Percentiles rank a stretch among this genome's conserved stretches.
Conservation (phyloP, 805 yeast genomes). For the Lipomyces lipofer region DNA sequence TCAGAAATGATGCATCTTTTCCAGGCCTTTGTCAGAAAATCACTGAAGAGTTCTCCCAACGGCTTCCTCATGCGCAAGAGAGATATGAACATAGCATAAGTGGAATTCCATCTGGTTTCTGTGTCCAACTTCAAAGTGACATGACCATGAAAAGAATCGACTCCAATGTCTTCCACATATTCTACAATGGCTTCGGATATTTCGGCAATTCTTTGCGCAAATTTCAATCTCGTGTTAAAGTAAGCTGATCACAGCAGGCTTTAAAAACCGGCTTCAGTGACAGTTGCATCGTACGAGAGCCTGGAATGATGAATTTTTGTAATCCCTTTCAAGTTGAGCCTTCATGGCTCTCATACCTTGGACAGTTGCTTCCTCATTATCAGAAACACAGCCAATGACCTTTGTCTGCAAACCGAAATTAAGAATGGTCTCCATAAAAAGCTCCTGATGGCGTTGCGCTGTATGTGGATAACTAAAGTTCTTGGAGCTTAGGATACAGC, state of each 20-base stretch:
- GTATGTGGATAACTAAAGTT: not conserved
- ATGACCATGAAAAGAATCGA: not conserved
- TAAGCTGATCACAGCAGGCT: constrained; percentile 1
- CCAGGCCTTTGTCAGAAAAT: not conserved
- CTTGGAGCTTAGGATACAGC: not conserved
- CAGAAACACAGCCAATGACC: constrained; percentile 1
- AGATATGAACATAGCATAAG: constrained; percentile 1
- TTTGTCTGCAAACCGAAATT: constrained; percentile 1
- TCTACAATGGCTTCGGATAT: not conserved
- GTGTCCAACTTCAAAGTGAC: constrained; percentile 2
- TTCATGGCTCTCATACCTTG: not conserved
- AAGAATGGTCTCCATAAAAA: not conserved
- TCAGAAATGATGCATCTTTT: constrained; percentile 1
- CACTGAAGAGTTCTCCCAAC: constrained; percentile 3
- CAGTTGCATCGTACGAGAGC: constrained; percentile 1
- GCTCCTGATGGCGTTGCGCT: not conserved
- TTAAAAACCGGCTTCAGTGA: constrained; percentile 2
- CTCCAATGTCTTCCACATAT: not conserved
- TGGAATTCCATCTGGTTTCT: constrained; percentile 2
- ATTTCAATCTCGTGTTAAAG: not conserved
- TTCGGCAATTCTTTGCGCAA: constrained; percentile 1
- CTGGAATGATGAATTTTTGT: not conserved
- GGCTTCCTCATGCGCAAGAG: constrained; percentile 5
- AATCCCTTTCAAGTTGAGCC: not conserved
- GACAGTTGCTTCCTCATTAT: constrained; percentile 1